Evolutionary conservation across 2,329 filamentous ascomycete genomes (phyloP), one percentile per base, ranked within the genome.

Genomic region (Stachybotrys elegans): DNA sequence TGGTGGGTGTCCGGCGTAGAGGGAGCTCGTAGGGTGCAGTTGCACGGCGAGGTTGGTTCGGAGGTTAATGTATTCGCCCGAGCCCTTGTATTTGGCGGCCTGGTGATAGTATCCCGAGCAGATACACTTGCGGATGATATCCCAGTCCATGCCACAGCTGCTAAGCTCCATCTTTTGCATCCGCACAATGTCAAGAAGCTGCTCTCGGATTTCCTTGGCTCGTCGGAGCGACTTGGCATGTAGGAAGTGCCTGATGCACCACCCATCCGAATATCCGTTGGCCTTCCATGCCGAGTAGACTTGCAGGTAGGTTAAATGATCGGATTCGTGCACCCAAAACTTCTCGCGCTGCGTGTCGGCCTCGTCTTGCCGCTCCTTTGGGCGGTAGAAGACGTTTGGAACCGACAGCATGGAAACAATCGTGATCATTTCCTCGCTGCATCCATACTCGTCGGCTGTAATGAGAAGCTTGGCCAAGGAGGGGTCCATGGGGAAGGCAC

Each of bases 41-140:
- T 95, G 90, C 43, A 98, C 88, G 2, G 87, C 91, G 4, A 98
- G 90, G 57, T 88, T 93, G 1, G 93, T 98, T 19, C 93, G 85
- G 27, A 98, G 75, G 63, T 98, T 98, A 68, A 95, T 85, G 69
- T 97, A 98, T 68, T 98, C 94, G 55, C 93, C 93, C 14, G 96
- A 88, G 3, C 93, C 94, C 68, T 95, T 95, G 51, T 94, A 90
- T 57, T 91, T 90, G 22, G 93, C 93, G 6, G 93, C 93, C 70
- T 98, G 93, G 60, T 97, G 92, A 68, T 97, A 98, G 72, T 95
- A 98, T 12, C 93, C 93, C 0, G 88, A 90, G 71, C 94, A 98
- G 60, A 98, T 95, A 63, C 92, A 97, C 65, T 93, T 92, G 49
- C 93, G 84, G 45, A 97, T 89, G 9, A 94, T 73, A 62, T 98